Evolutionary conservation across 805 yeast species (phyloP).

Genomic region (Metahyphopichia silvanorum): DNA sequence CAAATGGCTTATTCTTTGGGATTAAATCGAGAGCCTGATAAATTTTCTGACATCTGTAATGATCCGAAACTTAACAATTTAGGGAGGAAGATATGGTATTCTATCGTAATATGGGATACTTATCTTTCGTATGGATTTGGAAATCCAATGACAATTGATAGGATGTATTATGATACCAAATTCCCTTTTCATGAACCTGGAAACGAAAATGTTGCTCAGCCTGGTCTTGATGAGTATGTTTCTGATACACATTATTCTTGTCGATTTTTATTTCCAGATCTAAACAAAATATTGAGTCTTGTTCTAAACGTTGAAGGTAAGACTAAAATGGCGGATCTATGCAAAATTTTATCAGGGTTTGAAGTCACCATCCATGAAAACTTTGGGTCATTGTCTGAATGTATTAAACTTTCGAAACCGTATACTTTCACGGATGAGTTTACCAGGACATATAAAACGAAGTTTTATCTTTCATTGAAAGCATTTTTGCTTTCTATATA

Average conservation of each 20-base stretch:
- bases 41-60: constrained; percentile 17
- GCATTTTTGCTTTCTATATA: constrained; percentile 37
- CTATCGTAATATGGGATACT: constrained; percentile 44
- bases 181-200: constrained; percentile 42
- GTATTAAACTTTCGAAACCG: constrained; percentile 10
- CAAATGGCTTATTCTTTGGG: constrained; percentile 41
- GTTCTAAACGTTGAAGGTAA: constrained; percentile 39
- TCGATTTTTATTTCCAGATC: constrained; percentile 20
- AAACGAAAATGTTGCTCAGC: constrained; percentile 34
- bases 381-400: constrained; percentile 24
- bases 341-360: constrained; percentile 29
- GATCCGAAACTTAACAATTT: constrained; percentile 36
- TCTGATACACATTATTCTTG: constrained; percentile 27
- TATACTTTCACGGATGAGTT: constrained; percentile 6
- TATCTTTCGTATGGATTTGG: constrained; percentile 48
- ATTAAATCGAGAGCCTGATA: constrained; percentile 38
- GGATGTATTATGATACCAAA: constrained; percentile 48
- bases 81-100: constrained; percentile 60
- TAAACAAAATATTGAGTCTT: constrained; percentile 30
- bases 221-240: constrained; percentile 39
- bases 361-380: constrained; percentile 28
- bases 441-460: constrained; percentile 16
- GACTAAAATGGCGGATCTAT: constrained; percentile 35
- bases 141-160: constrained; percentile 36
- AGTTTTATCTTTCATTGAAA: constrained; percentile 23